phyloP scores from a whole-genome alignment of 768 basidiomycete genomes.

The Artomyces pyxidatus region DNA sequence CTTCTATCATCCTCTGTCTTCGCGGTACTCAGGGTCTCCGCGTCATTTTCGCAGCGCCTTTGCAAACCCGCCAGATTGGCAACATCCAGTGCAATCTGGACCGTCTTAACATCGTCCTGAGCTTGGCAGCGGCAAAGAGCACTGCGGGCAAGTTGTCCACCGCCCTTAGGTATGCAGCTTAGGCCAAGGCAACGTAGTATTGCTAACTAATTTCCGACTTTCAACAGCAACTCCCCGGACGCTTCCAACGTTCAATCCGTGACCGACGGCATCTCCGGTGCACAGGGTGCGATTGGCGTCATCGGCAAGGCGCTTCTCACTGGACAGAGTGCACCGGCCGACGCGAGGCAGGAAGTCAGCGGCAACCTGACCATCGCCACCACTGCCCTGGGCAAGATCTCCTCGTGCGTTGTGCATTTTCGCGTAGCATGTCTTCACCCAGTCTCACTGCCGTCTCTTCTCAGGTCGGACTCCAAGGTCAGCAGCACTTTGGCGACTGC shows the following conservation, averaged over 20 bases:
- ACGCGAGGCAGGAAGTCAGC: neutral
- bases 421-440: neutral
- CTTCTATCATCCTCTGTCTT: no score
- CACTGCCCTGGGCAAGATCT: neutral
- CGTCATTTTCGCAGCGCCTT: neutral
- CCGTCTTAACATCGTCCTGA: slow-evolving; percentile 24
- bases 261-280: neutral
- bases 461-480: neutral
- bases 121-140: slow-evolving; percentile 11
- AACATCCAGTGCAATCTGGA: slow-evolving; percentile 26
- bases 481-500: neutral
- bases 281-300: neutral
- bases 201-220: neutral
- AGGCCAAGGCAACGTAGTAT: neutral
- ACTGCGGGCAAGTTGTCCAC: neutral
- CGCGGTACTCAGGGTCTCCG: neutral
- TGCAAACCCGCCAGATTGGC: slow-evolving; percentile 21
- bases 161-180: neutral
- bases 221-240: neutral
- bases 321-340: slow-evolving; percentile 1
- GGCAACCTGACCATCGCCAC: neutral
- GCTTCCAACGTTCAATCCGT: neutral
- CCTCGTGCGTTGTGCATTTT: neutral
- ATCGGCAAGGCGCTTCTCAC: neutral
- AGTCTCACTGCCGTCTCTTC: neutral